These are phyloP conservation scores for Penicillium lagena DNA, from an alignment of 495 filamentous ascomycete genomes.

Conservation along the genomic window DNA sequence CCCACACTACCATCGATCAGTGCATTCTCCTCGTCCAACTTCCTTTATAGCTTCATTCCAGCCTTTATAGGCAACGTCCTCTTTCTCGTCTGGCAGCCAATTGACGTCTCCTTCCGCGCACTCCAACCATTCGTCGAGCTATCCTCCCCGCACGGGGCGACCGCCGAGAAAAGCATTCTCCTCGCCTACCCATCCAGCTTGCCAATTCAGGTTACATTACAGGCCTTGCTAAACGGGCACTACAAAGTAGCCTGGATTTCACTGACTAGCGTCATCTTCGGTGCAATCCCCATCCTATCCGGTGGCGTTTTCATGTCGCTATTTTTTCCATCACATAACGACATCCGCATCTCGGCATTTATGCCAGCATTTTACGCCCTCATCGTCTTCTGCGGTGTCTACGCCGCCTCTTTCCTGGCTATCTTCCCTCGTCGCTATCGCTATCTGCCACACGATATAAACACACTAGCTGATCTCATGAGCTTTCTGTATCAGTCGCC, in stretches of 20 bases:
- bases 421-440: constrained; percentile 51
- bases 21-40: constrained; percentile 80
- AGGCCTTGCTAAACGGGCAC: constrained; percentile 59
- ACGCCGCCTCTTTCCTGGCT: constrained; percentile 56
- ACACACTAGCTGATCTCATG: constrained; percentile 67
- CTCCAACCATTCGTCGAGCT: constrained; percentile 71
- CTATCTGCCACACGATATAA: constrained; percentile 63
- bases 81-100: constrained; percentile 69
- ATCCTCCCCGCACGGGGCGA: constrained; percentile 48
- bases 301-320: constrained; percentile 80
- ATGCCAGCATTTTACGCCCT: constrained; percentile 61
- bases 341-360: constrained; percentile 62
- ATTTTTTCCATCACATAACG: constrained; percentile 43
- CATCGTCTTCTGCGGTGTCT: constrained; percentile 58
- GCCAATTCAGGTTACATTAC: constrained; percentile 56
- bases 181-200: constrained; percentile 63
- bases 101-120: constrained; percentile 69
- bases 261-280: constrained; percentile 54
- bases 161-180: constrained; percentile 63
- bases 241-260: constrained; percentile 66
- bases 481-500: constrained; percentile 66
- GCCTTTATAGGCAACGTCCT: constrained; percentile 66
- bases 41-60: constrained; percentile 82
- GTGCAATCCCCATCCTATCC: constrained; percentile 65
- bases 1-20: constrained; percentile 49